phyloP scores from a whole-genome alignment of 176 grass and related monocot genomes.

The Otatea glauca region DNA sequence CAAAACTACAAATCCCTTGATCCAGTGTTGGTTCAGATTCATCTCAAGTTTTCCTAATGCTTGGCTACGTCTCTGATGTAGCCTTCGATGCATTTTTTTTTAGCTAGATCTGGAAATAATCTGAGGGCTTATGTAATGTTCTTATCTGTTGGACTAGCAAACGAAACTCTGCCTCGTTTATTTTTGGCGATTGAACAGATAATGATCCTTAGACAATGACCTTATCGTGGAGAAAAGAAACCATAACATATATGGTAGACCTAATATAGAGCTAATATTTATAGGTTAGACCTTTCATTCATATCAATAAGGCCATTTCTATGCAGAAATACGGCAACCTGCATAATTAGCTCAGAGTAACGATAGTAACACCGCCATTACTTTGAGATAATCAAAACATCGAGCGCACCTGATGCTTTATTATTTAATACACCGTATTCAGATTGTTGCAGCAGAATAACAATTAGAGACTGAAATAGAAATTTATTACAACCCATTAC shows the following conservation, averaged over 20 bases:
- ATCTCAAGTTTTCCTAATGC: background rate
- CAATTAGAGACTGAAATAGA: too few relatives aligned
- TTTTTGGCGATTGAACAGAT: constrained; percentile 5
- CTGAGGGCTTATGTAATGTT: background rate
- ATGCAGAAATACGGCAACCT: too few relatives aligned
- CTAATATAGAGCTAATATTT: background rate
- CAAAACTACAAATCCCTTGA: constrained; percentile 22
- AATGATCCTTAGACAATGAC: constrained; percentile 19
- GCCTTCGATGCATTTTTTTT: constrained; percentile 13
- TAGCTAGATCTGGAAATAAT: constrained; percentile 7
- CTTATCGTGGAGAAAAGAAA: background rate
- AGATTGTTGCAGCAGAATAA: too few relatives aligned
- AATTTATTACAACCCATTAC: too few relatives aligned
- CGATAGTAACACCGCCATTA: too few relatives aligned
- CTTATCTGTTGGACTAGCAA: background rate
- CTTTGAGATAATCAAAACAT: too few relatives aligned
- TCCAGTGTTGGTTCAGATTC: background rate
- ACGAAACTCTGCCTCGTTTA: background rate
- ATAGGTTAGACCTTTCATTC: background rate
- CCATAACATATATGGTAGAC: background rate
- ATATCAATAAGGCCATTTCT: constrained; percentile 17
- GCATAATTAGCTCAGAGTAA: too few relatives aligned
- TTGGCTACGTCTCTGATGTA: background rate
- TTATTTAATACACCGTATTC: too few relatives aligned
- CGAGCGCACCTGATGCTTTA: too few relatives aligned